phyloP scores from a whole-genome alignment of 495 filamentous ascomycete species.

The Filosporella fistucella region DNA sequence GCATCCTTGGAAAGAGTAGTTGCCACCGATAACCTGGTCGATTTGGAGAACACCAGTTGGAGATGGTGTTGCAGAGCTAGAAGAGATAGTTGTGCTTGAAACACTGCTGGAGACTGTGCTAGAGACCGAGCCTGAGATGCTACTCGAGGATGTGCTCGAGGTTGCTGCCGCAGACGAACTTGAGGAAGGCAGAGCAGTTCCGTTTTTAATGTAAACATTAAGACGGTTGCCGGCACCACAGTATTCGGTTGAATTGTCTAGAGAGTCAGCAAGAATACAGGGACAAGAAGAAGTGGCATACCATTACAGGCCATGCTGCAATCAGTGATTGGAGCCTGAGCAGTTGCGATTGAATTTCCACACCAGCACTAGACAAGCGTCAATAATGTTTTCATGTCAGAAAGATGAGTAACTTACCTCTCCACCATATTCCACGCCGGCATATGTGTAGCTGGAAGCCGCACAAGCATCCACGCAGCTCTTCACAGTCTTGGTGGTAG shows the following conservation, averaged over 20 bases:
- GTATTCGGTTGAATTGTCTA: slow-evolving; percentile 24
- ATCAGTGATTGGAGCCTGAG: slow-evolving; percentile 12
- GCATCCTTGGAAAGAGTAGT: slow-evolving; percentile 4
- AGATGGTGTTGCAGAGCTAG: slow-evolving; percentile 6
- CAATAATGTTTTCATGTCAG: too few relatives aligned
- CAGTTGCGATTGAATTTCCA: slow-evolving; percentile 16
- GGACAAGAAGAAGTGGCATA: too few relatives aligned
- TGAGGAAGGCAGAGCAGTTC: background rate
- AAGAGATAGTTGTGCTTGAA: too few relatives aligned
- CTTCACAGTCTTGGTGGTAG: slow-evolving; percentile 9
- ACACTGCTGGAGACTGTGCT: slow-evolving; percentile 17
- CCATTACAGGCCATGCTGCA: slow-evolving; percentile 28
- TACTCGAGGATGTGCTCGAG: background rate
- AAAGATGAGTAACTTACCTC: background rate
- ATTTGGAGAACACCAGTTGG: slow-evolving; percentile 9
- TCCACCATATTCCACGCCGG: slow-evolving; percentile 22
- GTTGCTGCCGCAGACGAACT: background rate
- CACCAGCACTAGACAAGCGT: slow-evolving; percentile 18
- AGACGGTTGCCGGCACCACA: slow-evolving; percentile 20
- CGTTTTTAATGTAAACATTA: slow-evolving; percentile 12
- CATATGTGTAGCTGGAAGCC: slow-evolving; percentile 9
- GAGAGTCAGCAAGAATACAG: too few relatives aligned
- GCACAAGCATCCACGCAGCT: slow-evolving; percentile 16
- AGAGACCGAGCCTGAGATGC: background rate
- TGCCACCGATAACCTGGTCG: slow-evolving; percentile 29